Base-by-base conservation (phyloP, 305 asterid species). In the Andrographis paniculata region DNA sequence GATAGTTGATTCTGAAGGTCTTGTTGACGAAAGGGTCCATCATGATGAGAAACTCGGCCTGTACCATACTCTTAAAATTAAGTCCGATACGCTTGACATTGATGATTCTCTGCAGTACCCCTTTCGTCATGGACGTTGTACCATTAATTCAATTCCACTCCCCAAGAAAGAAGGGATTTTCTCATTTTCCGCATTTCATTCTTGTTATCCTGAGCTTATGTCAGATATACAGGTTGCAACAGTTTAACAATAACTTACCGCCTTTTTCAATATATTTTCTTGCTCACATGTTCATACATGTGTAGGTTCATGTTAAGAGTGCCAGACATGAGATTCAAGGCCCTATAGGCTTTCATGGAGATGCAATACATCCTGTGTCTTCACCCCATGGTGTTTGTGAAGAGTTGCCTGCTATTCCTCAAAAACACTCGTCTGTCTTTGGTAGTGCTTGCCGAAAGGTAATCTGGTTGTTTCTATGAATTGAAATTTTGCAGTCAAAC, bases 81-180 rank as follows among this genome's bases (percentile, higher is more conserved):
- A 49, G 59, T 76, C 84, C 10, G 64, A 71, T 9, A 37, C 65
- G 15, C 43, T 64, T 20, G 67, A 65, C 33, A 17, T 69, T 40
- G 79, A 72, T 60, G 83, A 71, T 45, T 64, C 68, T 45, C 61
- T 66, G 37, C 62, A 60, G 16, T 73, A 73, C 66, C 60, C 67
- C 55, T 77, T 80, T 76, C 56, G 24, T 11, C 37, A 24, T 35
- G 94, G 94, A 30, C 69, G 68, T 40, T 75, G 92, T 58, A 49
- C 56, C 12, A 63, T 84, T 52, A 80, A 69, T 41, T 54, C 70
- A n/a, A 55, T 84, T 58, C 68, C 68, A 52, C 79, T 84, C 23
- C 85, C 92, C 16, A 33, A 19, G 3, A 48, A 20, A 5, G 72
- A 69, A 61, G 92, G 92, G 42, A 45, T n/a, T 50, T 63, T 73